Base-by-base conservation (phyloP, 169 alveolate species). In the Cryptosporidium viatorum region DNA sequence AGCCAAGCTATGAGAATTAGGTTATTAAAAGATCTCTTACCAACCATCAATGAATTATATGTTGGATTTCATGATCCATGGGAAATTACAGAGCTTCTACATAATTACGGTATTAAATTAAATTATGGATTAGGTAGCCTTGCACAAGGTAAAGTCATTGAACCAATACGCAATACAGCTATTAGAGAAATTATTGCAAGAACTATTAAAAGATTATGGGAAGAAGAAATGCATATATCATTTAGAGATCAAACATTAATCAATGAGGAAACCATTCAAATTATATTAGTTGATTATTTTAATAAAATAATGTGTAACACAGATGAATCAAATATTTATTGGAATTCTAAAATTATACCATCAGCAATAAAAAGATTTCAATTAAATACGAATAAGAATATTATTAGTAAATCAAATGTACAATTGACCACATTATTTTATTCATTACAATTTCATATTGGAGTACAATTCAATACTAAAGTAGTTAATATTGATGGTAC, bases 261-360 rank as follows among this genome's bases (percentile, higher is more conserved):
- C 29, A 80, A 80, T 62, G 89, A 80, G 29, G 89, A 80, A 16
- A 80, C 89, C 18, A 80, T 62, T 45, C 89, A 80, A 12, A 80
- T 80, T 29, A 60, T 65, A 14, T 29, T 80, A n/a, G 23, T 80
- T 31, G 89, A 80, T 65, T 80, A 62, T 43, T 80, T 80, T 8
- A 80, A 80, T 31, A 80, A 80, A 37, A 62, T 80, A 41, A 10
- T 80, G 21, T 80, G 89, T 18, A 80, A 80, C 43, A 80, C 89
- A 43, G 89, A 80, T 80, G 80, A 80, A 62, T 80, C 89, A 12
- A 80, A 59, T 62, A 80, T 62, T 29, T 80, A 80, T 23, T 80
- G 89, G 89, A 80, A 80, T 80, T 62, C 89, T 3, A 80, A 80
- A 29, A 80, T 80, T 43, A 62, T 80, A 41, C 89, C 89, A 80